These are phyloP conservation scores for Paulownia fortunei DNA, from an alignment of 257 asterid genomes.

Conservation along the genomic window DNA sequence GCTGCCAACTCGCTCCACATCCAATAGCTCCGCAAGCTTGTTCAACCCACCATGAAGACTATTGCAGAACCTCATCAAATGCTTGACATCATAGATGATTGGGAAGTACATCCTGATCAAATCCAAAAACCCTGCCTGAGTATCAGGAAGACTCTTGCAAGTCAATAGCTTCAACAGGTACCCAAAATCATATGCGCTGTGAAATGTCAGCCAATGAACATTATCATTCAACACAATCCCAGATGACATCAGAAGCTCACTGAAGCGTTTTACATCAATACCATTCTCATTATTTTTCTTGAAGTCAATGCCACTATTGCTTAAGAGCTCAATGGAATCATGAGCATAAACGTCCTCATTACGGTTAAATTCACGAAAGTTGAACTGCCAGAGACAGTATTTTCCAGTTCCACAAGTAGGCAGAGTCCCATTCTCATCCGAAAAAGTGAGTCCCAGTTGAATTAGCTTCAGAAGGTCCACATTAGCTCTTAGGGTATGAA, in stretches of 20 bases:
- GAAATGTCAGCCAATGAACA: slow-evolving; percentile 44
- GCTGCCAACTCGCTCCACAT: slow-evolving; percentile 42
- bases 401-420: slow-evolving; percentile 50
- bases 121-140: slow-evolving; percentile 35
- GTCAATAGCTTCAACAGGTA: slow-evolving; percentile 45
- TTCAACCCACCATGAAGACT: slow-evolving; percentile 46
- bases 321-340: slow-evolving; percentile 47
- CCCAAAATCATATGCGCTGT: slow-evolving; percentile 44
- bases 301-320: slow-evolving; percentile 41
- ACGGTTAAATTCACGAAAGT: slow-evolving; percentile 45
- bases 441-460: slow-evolving; percentile 46
- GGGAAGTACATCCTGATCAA: slow-evolving; percentile 44
- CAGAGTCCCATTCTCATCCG: slow-evolving; percentile 46
- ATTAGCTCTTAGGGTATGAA: slow-evolving; percentile 40
- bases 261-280: slow-evolving; percentile 37
- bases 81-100: slow-evolving; percentile 42
- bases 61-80: slow-evolving; percentile 44
- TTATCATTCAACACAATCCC: slow-evolving; percentile 48
- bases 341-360: slow-evolving; percentile 40
- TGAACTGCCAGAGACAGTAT: slow-evolving; percentile 48
- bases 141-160: slow-evolving; percentile 41
- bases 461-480: slow-evolving; percentile 48
- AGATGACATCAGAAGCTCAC: slow-evolving; percentile 48
- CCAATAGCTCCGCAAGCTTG: slow-evolving; percentile 41
- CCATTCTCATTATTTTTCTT: slow-evolving; percentile 39